A percentile compares a stretch with the other conserved stretches of the same genome.
Conservation (phyloP, 345 rosid genomes). For the Zanthoxylum bungeanum region DNA sequence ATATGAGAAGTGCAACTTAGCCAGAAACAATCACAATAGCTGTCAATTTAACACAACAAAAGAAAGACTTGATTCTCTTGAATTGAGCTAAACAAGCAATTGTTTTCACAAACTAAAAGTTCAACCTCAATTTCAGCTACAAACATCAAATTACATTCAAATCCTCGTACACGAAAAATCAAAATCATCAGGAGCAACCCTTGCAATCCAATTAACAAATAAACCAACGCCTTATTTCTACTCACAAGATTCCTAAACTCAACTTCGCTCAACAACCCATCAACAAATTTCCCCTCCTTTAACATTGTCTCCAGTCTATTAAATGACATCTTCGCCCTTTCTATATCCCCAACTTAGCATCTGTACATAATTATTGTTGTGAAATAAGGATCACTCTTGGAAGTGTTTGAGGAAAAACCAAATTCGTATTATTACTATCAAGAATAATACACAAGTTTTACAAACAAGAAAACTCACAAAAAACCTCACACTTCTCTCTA, state of each 20-base stretch:
- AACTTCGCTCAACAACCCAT: constrained; percentile 28
- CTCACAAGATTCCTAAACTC: constrained; percentile 71
- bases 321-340: constrained; percentile 68
- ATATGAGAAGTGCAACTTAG: background rate
- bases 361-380: too few relatives aligned
- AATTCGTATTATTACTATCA: too few relatives aligned
- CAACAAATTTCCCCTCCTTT: constrained; percentile 31
- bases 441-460: too few relatives aligned
- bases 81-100: background rate
- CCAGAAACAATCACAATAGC: background rate
- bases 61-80: background rate
- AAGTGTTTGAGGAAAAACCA: too few relatives aligned
- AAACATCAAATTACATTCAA: constrained; percentile 37
- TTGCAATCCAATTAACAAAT: too few relatives aligned
- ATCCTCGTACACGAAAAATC: constrained; percentile 84
- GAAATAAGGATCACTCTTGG: too few relatives aligned
- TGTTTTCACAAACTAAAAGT: background rate
- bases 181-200: constrained; percentile 94
- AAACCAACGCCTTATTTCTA: constrained; percentile 81
- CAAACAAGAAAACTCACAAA: too few relatives aligned
- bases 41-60: background rate
- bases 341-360: constrained; percentile 91
- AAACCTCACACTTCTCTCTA: too few relatives aligned
- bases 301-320: constrained; percentile 47
- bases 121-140: background rate